Evolutionary conservation across 179 eudicot genomes (phyloP).

Genomic region (Silene vulgaris): DNA sequence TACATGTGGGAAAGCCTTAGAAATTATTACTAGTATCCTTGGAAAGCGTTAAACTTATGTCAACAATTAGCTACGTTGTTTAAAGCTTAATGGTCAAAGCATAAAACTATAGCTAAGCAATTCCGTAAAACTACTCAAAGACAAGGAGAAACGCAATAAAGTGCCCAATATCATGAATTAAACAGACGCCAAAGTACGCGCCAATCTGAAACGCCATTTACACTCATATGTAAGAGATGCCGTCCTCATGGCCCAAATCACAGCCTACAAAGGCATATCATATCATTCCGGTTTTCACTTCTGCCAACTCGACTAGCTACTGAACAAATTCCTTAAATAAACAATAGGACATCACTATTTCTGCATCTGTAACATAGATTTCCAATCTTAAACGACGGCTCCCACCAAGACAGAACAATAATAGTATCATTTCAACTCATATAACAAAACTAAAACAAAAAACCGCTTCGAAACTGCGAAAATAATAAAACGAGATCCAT

Average conservation of each 20-base stretch:
- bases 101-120: neutral
- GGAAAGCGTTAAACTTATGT: neutral
- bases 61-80: neutral
- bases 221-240: no score
- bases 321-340: neutral
- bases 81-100: slow-evolving; percentile 1
- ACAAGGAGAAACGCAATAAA: neutral
- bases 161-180: no score
- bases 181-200: no score
- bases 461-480: neutral
- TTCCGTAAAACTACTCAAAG: neutral
- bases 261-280: no score
- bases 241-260: no score
- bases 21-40: no score
- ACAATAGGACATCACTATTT: neutral
- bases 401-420: neutral
- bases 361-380: neutral
- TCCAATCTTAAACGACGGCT: neutral
- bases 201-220: no score
- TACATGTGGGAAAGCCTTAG: no score
- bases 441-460: neutral
- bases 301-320: neutral
- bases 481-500: slow-evolving; percentile 15
- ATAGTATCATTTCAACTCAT: neutral
- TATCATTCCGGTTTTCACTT: neutral